Conservation (phyloP, 371 early-diverging fungal genomes). For the Mucor piriformis region DNA sequence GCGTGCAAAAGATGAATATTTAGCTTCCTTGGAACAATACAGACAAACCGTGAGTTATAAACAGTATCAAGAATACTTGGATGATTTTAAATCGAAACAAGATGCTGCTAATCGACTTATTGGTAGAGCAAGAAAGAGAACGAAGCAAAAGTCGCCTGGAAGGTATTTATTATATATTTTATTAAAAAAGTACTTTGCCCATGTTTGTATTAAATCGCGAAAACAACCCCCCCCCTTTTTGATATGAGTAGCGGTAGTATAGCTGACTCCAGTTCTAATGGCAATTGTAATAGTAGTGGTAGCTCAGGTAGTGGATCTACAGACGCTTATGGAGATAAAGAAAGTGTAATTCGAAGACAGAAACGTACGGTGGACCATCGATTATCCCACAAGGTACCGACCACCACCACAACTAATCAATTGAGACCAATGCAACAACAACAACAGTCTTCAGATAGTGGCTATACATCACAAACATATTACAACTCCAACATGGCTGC, state of each 20-base stretch:
- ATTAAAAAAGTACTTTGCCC: too few species aligned
- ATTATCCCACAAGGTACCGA: too few species aligned
- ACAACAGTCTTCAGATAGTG: constrained; percentile 16
- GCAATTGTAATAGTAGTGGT: constrained; percentile 35
- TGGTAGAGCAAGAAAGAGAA: constrained; percentile 27
- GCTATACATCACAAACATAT: constrained; percentile 15
- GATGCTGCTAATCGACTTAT: constrained; percentile 32
- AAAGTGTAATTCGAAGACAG: constrained; percentile 14
- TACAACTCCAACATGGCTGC: neutral
- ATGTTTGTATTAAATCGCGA: too few species aligned
- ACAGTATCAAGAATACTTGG: constrained; percentile 48
- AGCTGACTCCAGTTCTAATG: constrained; percentile 47
- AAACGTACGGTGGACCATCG: constrained; percentile 10
- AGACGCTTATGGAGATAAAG: constrained; percentile 27
- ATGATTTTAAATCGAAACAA: constrained; percentile 48
- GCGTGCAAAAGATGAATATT: constrained; percentile 44
- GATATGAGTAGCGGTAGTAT: constrained; percentile 26
- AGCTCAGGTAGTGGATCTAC: constrained; percentile 38
- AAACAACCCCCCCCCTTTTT: too few species aligned
- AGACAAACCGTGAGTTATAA: constrained; percentile 31
- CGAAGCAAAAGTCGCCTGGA: constrained; percentile 31
- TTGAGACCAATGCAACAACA: neutral
- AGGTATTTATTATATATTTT: constrained; percentile 28
- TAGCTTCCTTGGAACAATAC: constrained; percentile 33
- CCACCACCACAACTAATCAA: neutral